A percentile compares a stretch with the other conserved stretches of the same genome.
Conservation (phyloP, 2,329 filamentous ascomycete genomes). For the Metarhizium humberi region DNA sequence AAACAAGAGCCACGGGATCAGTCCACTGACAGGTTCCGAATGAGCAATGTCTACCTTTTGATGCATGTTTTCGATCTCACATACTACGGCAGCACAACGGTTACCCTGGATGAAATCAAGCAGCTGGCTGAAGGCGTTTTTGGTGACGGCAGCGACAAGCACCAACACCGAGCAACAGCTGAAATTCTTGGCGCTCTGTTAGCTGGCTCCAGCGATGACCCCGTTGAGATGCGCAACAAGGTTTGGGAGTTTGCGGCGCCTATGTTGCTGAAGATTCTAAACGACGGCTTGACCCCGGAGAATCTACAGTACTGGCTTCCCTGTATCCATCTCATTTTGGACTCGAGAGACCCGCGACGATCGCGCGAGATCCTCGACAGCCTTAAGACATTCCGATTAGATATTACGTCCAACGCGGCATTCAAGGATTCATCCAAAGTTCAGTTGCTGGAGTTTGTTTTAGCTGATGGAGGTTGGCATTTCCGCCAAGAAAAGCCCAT, state of each 20-base stretch:
- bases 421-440: slow-evolving; percentile 99
- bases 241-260: slow-evolving; percentile 90
- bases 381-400: slow-evolving; percentile 76
- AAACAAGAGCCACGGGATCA: slow-evolving; percentile 91
- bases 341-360: slow-evolving; percentile 81
- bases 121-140: slow-evolving; percentile 70
- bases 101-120: slow-evolving; percentile 81
- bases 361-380: slow-evolving; percentile 78
- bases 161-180: slow-evolving; percentile 90
- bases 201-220: slow-evolving; percentile 69
- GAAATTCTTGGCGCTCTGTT: slow-evolving; percentile 87
- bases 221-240: slow-evolving; percentile 59
- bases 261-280: slow-evolving; percentile 74
- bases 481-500: slow-evolving; percentile 87
- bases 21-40: slow-evolving; percentile 76
- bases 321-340: slow-evolving; percentile 80
- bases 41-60: slow-evolving; percentile 77
- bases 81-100: slow-evolving; percentile 65
- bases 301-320: slow-evolving; percentile 93
- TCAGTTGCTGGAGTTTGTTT: slow-evolving; percentile 76
- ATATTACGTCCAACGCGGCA: slow-evolving; percentile 90
- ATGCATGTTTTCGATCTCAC: slow-evolving; percentile 88
- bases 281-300: slow-evolving; percentile 88
- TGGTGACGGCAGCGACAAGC: slow-evolving; percentile 90
- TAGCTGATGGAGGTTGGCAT: slow-evolving; percentile 89